These are phyloP conservation scores for Chaetomiaceae sp. DNA, from an alignment of 2,329 filamentous ascomycete genomes.

Conservation along the genomic window DNA sequence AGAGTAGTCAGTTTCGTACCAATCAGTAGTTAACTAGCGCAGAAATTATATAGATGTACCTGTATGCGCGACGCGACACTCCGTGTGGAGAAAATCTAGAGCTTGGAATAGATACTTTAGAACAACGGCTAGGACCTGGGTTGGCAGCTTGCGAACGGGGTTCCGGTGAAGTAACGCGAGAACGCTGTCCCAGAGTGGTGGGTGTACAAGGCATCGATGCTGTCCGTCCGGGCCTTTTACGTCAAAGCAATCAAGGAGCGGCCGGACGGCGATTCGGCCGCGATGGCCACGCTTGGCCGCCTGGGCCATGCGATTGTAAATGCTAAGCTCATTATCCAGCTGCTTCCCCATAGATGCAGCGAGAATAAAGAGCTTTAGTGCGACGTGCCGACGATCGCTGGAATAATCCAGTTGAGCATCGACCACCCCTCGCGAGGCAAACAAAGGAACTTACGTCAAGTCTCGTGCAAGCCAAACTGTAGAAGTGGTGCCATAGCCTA, in stretches of 20 bases:
- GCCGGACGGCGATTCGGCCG: conserved; percentile 31
- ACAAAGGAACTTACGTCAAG: conserved; percentile 21
- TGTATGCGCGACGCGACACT: conserved; percentile 44
- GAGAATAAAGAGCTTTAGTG: conserved; percentile 33
- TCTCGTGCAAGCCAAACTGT: conserved; percentile 27
- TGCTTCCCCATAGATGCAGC: conserved; percentile 26
- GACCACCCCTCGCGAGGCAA: no score
- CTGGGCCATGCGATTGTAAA: conserved; percentile 39
- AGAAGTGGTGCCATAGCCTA: conserved; percentile 25
- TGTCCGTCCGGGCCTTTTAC: conserved; percentile 33
- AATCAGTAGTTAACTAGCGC: no score
- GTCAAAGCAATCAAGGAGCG: conserved; percentile 37
- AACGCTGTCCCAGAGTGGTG: conserved; percentile 41
- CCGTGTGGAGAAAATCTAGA: conserved; percentile 43
- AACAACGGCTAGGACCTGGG: conserved; percentile 33
- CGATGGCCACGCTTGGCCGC: conserved; percentile 28
- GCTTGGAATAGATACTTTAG: conserved; percentile 40
- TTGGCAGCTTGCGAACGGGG: conserved; percentile 35
- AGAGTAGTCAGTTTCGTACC: no score
- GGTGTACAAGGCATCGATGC: conserved; percentile 38
- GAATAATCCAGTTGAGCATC: background rate
- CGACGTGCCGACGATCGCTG: conserved; percentile 31
- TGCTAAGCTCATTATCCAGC: conserved; percentile 36
- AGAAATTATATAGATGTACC: conserved; percentile 26
- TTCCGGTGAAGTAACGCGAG: conserved; percentile 38